Conservation (phyloP, 1,284 basidiomycete genomes). For the Ganoderma lucidum region DNA sequence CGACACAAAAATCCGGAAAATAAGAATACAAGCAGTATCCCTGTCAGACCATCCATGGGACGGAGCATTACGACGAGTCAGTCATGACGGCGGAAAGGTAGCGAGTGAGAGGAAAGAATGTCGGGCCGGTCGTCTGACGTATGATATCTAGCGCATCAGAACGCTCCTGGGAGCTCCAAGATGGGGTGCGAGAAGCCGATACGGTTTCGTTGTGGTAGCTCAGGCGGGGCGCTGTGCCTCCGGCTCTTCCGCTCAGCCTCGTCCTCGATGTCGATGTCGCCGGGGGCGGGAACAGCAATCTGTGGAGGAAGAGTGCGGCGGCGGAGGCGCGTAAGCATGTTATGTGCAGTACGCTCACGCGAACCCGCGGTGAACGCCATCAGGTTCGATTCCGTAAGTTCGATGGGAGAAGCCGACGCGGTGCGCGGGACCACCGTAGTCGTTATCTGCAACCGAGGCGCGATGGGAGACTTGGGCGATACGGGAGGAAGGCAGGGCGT, state of each 20-base stretch:
- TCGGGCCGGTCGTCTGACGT: slow-evolving; percentile 16
- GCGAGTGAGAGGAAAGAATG: slow-evolving; percentile 13
- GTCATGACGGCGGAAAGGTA: slow-evolving; percentile 15
- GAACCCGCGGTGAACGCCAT: slow-evolving; percentile 48
- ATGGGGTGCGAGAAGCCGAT: slow-evolving; percentile 47
- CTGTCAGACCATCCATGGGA: slow-evolving; percentile 29
- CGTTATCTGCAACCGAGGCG: slow-evolving; percentile 55
- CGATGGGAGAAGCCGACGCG: slow-evolving; percentile 50
- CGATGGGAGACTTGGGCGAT: slow-evolving; percentile 46
- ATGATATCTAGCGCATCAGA: slow-evolving; percentile 38
- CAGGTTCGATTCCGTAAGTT: slow-evolving; percentile 63
- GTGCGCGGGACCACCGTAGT: slow-evolving; percentile 58
- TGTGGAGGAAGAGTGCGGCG: slow-evolving; percentile 55
- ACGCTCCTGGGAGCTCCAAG: slow-evolving; percentile 48
- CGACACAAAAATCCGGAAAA: slow-evolving; percentile 29
- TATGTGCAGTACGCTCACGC: slow-evolving; percentile 59
- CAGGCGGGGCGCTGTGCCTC: slow-evolving; percentile 50
- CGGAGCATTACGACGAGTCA: slow-evolving; percentile 29
- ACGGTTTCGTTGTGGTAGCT: slow-evolving; percentile 44
- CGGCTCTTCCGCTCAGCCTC: slow-evolving; percentile 45
- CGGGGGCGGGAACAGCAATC: slow-evolving; percentile 34
- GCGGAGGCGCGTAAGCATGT: slow-evolving; percentile 71
- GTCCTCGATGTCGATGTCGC: slow-evolving; percentile 36
- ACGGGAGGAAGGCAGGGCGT: slow-evolving; percentile 35
- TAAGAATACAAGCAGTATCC: slow-evolving; percentile 36